Evolutionary conservation across 2,329 filamentous ascomycete genomes (phyloP).

Genomic region (Fonsecaea nubica): DNA sequence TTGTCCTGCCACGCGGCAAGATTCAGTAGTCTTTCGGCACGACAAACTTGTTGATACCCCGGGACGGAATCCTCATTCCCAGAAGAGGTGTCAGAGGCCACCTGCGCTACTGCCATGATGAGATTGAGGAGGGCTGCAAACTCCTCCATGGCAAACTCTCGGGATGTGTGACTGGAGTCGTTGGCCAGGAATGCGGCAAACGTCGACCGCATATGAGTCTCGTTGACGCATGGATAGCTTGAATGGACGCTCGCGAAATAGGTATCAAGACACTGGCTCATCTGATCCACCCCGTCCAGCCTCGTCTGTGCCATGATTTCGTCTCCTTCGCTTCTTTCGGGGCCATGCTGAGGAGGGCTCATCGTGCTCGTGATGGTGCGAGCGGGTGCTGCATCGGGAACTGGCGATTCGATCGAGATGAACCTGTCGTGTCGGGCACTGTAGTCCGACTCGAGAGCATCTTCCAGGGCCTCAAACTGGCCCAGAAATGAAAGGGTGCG

Average conservation of each 20-base stretch:
- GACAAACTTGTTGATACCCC: background rate
- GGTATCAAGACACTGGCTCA: too few species aligned
- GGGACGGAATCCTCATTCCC: background rate
- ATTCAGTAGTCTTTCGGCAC: background rate
- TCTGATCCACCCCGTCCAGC: too few species aligned
- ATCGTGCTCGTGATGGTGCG: too few species aligned
- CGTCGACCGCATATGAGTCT: conserved; percentile 1
- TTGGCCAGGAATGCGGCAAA: conserved; percentile 8
- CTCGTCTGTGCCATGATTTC: background rate
- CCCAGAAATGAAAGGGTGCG: too few species aligned
- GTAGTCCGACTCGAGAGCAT: too few species aligned
- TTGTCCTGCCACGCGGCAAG: conserved; percentile 2
- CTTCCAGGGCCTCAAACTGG: too few species aligned
- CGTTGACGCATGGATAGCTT: conserved; percentile 12
- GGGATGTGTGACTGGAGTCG: background rate
- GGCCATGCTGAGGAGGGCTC: too few species aligned
- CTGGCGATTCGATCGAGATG: too few species aligned
- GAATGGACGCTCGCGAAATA: background rate
- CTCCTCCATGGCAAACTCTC: background rate
- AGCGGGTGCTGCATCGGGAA: too few species aligned
- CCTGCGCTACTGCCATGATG: conserved; percentile 7
- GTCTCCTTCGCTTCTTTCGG: background rate
- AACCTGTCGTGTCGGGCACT: too few species aligned
- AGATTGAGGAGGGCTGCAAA: background rate
- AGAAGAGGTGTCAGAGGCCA: background rate